Percentiles rank a stretch among this genome's conserved stretches.
Conservation (phyloP, 352 stramenopile species). For the Phytopythium cucurbitacearum region DNA sequence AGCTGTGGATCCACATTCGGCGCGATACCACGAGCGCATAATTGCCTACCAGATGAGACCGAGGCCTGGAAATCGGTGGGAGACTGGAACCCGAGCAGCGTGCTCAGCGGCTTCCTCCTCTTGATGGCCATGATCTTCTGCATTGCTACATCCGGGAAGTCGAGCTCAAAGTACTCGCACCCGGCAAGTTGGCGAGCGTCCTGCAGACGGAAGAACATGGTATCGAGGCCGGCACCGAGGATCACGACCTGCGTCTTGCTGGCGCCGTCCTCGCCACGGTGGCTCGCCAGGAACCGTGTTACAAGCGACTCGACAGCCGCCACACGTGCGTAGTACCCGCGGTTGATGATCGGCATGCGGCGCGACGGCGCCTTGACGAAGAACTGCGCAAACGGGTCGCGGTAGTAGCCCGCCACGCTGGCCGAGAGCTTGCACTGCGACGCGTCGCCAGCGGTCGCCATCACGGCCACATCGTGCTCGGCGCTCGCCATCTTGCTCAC, state of each 20-base stretch:
- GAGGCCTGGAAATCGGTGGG: constrained; percentile 45
- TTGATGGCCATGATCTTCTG: constrained; percentile 80
- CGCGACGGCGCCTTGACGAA: constrained; percentile 82
- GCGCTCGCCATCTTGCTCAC: constrained; percentile 5
- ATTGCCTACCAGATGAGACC: constrained; percentile 28
- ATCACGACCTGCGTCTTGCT: constrained; percentile 74
- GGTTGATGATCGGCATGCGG: constrained; percentile 88
- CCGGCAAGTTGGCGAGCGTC: constrained; percentile 20
- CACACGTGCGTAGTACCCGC: constrained; percentile 85
- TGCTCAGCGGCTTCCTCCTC: constrained; percentile 50
- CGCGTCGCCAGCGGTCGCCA: constrained; percentile 77
- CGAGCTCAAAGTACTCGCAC: constrained; percentile 83
- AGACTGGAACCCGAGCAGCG: constrained; percentile 33
- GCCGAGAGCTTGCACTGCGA: constrained; percentile 87
- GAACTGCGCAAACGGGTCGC: constrained; percentile 71
- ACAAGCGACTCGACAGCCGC: constrained; percentile 67
- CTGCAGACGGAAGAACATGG: constrained; percentile 81
- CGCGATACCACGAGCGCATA: too few species aligned
- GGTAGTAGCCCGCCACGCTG: constrained; percentile 65
- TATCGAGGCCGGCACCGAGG: constrained; percentile 76
- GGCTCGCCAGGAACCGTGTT: constrained; percentile 45
- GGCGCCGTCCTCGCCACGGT: not conserved
- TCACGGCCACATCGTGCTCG: constrained; percentile 69
- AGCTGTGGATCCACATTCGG: too few species aligned
- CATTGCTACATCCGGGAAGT: constrained; percentile 76